Percentiles rank a stretch among this genome's conserved stretches.
Conservation (phyloP, 495 filamentous ascomycete species). For the Cercophora sp. region DNA sequence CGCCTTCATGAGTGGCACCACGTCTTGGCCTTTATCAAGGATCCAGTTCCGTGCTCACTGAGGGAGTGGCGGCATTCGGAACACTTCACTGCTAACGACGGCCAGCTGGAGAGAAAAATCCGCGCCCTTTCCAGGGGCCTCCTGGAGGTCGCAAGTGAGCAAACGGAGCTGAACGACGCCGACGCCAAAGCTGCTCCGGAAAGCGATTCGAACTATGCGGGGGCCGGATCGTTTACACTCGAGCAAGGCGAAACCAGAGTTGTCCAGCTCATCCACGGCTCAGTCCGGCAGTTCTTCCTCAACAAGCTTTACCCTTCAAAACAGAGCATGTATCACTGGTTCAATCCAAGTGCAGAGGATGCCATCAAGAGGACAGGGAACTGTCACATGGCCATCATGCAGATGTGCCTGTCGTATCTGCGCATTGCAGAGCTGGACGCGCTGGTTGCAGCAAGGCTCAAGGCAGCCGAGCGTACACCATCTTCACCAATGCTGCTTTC, state of each 20-base stretch:
- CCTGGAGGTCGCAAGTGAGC: neutral
- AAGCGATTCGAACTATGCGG: neutral
- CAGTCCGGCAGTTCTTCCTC: neutral
- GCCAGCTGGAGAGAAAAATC: neutral
- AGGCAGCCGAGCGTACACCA: neutral
- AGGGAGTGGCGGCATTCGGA: constrained; percentile 7
- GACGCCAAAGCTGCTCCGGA: neutral
- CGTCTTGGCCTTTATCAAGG: constrained; percentile 17
- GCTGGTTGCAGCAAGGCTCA: neutral
- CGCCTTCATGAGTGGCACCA: constrained; percentile 22
- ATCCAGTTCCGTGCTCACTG: neutral
- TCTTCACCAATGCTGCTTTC: neutral
- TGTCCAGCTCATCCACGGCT: neutral
- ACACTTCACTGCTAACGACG: constrained; percentile 7
- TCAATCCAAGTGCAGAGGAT: too few relatives aligned
- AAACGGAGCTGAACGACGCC: neutral
- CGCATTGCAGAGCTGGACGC: neutral
- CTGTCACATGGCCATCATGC: neutral
- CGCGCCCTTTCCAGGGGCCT: neutral
- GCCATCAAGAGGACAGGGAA: too few relatives aligned
- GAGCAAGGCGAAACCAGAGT: neutral
- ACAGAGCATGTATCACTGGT: neutral
- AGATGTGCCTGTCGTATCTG: neutral
- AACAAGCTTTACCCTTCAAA: neutral
- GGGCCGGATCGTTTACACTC: neutral